Evolutionary conservation across 106 monocot species (phyloP), one percentile per base, ranked within the genome.

Genomic region (Narthecium ossifragum): DNA sequence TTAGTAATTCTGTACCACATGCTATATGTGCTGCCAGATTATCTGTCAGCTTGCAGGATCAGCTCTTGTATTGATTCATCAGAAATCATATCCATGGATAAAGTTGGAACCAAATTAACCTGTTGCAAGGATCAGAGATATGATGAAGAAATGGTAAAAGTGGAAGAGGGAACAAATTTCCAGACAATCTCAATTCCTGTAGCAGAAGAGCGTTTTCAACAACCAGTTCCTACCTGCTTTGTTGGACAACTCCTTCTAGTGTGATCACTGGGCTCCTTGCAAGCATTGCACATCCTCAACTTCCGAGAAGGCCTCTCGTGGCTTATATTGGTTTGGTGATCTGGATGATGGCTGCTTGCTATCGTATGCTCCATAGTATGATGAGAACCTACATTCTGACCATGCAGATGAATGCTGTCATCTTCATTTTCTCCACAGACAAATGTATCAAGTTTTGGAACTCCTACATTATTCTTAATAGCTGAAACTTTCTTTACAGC

Each of bases 401-500:
- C 24, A 39, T 60, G 43, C 27, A 24, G 20, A 13, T 55, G 59
- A 52, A 30, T 18, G 61, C 26, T 45, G 8, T 27, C 71, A 45
- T 55, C 73, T 25, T 46, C 0, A 53, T 14, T 67, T 61, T 26
- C 55, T 55, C 17, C 61, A 74, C 53, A 26, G 15, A 28, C 39
- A 46, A 53, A 22, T 32, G 43, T 32, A 6, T 4, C 43, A 14
- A 41, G 23, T 9, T 30, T 57, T n/a, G 29, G 17, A 57, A 27
- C 56, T 30, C 38, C 34, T 12, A 12, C 20, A 37, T 50, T 51
- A 17, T 46, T 78, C 63, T 69, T 73, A 58, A 78, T 64, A 57
- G 73, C 43, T 41, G 73, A 14, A 40, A 73, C 73, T 60, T 80
- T 74, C 57, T 65, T 66, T 24, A 60, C 74, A 70, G 83, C 83